Conservation (phyloP, 23 red algal species). For the Gracilaria caudata region DNA sequence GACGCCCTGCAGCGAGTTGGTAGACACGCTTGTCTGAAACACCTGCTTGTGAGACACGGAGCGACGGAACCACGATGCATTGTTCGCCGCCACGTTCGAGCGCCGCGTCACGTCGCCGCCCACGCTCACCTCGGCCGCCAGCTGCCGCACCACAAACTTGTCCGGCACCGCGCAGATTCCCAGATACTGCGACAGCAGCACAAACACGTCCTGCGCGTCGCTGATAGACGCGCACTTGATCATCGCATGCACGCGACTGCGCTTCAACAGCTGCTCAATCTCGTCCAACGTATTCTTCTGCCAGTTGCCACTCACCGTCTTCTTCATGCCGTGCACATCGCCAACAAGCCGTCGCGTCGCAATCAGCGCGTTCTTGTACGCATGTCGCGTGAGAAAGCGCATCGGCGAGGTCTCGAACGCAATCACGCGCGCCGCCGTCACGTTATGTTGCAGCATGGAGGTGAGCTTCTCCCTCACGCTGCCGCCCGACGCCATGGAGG, state of each 20-base stretch:
- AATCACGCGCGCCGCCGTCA: neutral
- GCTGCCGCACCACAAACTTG: conserved; percentile 1
- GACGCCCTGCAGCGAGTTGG: neutral
- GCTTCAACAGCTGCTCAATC: neutral
- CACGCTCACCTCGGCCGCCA: neutral
- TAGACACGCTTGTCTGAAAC: neutral
- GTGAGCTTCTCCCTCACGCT: neutral
- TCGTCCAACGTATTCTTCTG: neutral
- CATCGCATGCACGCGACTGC: neutral
- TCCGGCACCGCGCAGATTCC: conserved; percentile 18
- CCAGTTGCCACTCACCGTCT: neutral
- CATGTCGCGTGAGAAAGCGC: conserved; percentile 1
- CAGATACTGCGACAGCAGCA: conserved; percentile 21
- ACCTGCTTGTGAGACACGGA: conserved; percentile 6
- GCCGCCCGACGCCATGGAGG: neutral
- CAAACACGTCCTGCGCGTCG: conserved; percentile 33
- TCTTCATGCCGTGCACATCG: neutral
- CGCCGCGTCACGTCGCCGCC: neutral
- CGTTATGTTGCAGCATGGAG: conserved; percentile 16
- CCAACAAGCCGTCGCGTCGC: conserved; percentile 8
- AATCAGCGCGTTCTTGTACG: conserved; percentile 17
- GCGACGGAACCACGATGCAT: conserved; percentile 1
- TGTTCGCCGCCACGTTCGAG: neutral
- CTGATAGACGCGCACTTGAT: neutral
- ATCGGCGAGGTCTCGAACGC: conserved; percentile 18